These are phyloP conservation scores for Dioscorea alata DNA, from an alignment of 106 monocot species.

Conservation along the genomic window DNA sequence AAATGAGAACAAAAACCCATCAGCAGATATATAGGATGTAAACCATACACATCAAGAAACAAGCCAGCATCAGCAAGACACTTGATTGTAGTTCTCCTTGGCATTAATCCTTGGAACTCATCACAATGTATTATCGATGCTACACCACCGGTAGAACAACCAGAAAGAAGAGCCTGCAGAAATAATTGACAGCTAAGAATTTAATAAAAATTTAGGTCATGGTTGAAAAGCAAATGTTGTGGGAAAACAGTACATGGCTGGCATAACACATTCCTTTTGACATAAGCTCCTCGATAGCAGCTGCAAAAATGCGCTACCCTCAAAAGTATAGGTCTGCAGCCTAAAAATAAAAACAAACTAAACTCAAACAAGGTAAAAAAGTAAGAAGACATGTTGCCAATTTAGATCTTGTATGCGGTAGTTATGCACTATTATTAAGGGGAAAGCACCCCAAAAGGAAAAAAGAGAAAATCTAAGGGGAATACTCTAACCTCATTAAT, in stretches of 20 bases:
- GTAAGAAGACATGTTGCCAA: too few relatives aligned
- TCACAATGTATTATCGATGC: slow-evolving; percentile 52
- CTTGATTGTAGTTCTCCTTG: slow-evolving; percentile 30
- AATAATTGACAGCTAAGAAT: too few relatives aligned
- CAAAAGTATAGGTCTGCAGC: slow-evolving; percentile 22
- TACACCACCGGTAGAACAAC: slow-evolving; percentile 44
- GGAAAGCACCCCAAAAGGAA: neutral
- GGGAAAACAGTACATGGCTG: slow-evolving; percentile 11
- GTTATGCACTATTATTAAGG: neutral
- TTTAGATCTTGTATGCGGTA: too few relatives aligned
- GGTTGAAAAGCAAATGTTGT: too few relatives aligned
- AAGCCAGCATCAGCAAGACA: slow-evolving; percentile 52
- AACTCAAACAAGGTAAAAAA: too few relatives aligned
- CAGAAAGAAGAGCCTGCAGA: slow-evolving; percentile 42
- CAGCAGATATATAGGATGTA: neutral
- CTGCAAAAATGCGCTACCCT: slow-evolving; percentile 26
- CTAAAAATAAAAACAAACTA: neutral
- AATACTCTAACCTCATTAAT: slow-evolving; percentile 33
- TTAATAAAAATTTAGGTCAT: too few relatives aligned
- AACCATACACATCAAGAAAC: slow-evolving; percentile 43
- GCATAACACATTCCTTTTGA: slow-evolving; percentile 20
- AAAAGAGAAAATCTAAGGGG: too few relatives aligned
- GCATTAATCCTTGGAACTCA: slow-evolving; percentile 36
- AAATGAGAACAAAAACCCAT: neutral
- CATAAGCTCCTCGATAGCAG: slow-evolving; percentile 28